Base-by-base conservation (phyloP, 805 yeast species). In the Wickerhamomyces bovis region DNA sequence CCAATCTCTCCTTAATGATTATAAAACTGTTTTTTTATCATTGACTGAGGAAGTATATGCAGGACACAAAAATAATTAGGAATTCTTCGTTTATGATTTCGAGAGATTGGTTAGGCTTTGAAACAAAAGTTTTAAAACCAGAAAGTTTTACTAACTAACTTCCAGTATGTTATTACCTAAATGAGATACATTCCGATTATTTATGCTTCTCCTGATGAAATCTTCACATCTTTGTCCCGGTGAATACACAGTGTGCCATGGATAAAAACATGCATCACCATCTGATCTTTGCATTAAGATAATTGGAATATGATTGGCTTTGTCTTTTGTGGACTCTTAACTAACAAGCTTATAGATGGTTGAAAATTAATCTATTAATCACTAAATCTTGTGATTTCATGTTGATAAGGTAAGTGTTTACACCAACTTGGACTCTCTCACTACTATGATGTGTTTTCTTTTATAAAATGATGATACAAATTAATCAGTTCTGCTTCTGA, bases 401-500 rank as follows among this genome's bases (percentile, higher is more conserved):
- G 23, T 22, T 22, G 23, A 22, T 22, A 22, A 25, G 28, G 28
- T 25, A 25, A 25, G 28, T 23, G n/a, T 46, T 30, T 12, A 26
- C 15, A 26, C n/a, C n/a, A 19, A 20, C 23, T 25, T 36, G 26
- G 18, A 11, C 7, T 26, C 18, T n/a, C n/a, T n/a, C n/a, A n/a
- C n/a, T n/a, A 9, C 23, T 22, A 8, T 22, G 23, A n/a, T 22
- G 23, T 22, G 23, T 28, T 28, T 28, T 28, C 39, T 38, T 28
- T 28, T 28, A 38, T 36, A 71, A n/a, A n/a, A n/a, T 81, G 89
- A 83, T 83, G 89, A 83, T 67, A 77, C 68, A 69, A 67, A 58
- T 62, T 61, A 56, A 76, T 85, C 96, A 88, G 96, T 88, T 88
- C 96, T 88, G 96, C 96, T 88, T 88, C 96, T 88, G 96, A 88